These are phyloP conservation scores for Acanthamoeba healyi DNA, from an alignment of 208 protist genomes.

Conservation along the genomic window DNA sequence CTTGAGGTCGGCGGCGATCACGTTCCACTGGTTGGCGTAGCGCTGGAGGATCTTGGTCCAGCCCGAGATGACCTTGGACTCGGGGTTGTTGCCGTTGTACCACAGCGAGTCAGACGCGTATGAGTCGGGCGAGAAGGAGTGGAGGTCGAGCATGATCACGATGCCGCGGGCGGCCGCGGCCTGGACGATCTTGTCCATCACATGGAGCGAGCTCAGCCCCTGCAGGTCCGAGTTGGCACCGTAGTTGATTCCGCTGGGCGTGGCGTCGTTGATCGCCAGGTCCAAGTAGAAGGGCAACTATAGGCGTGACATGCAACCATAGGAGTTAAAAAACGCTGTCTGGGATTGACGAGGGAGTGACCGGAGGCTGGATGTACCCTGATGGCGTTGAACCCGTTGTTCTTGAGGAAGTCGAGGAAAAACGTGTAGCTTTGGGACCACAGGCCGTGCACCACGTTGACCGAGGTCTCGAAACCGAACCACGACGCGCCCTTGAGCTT, in stretches of 20 bases:
- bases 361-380: not conserved
- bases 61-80: slow-evolving; percentile 49
- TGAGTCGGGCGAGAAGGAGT: slow-evolving; percentile 34
- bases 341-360: too few relatives aligned
- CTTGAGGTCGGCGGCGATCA: slow-evolving; percentile 70
- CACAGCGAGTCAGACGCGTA: slow-evolving; percentile 48
- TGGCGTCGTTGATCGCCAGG: slow-evolving; percentile 77
- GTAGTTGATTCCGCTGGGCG: slow-evolving; percentile 74
- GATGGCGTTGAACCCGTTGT: slow-evolving; percentile 74
- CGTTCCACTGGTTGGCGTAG: slow-evolving; percentile 69
- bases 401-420: slow-evolving; percentile 72
- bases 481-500: slow-evolving; percentile 81
- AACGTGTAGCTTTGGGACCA: not conserved
- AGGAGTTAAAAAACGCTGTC: too few relatives aligned
- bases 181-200: slow-evolving; percentile 54
- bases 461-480: slow-evolving; percentile 82
- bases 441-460: slow-evolving; percentile 10
- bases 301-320: too few relatives aligned
- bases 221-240: slow-evolving; percentile 74
- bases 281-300: slow-evolving; percentile 78
- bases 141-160: slow-evolving; percentile 67
- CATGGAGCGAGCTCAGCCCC: slow-evolving; percentile 54
- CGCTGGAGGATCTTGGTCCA: slow-evolving; percentile 38
- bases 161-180: slow-evolving; percentile 56
- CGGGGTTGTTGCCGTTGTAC: slow-evolving; percentile 52